Evolutionary conservation across 441 rosid genomes (phyloP).

Genomic region (Croton setiger): DNA sequence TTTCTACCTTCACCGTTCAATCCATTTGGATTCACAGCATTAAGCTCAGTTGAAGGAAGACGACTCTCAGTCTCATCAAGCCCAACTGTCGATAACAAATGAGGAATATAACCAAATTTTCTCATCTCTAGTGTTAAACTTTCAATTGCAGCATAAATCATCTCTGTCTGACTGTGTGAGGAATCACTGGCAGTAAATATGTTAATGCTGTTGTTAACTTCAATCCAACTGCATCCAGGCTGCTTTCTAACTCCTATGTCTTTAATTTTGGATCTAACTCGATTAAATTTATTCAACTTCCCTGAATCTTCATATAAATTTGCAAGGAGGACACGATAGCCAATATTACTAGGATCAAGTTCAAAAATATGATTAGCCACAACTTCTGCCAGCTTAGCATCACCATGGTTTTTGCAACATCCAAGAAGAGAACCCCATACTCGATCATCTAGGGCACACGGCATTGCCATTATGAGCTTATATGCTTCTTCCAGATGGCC

Average conservation of each 20-base stretch:
- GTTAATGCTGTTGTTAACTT: constrained; percentile 12
- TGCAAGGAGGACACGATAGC: constrained; percentile 5
- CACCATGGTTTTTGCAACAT: constrained; percentile 14
- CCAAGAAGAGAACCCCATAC: constrained; percentile 48
- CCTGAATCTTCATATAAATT: constrained; percentile 12
- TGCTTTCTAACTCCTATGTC: constrained; percentile 1
- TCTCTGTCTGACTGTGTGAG: not conserved
- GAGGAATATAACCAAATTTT: constrained; percentile 8
- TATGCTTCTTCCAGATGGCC: constrained; percentile 37
- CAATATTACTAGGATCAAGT: constrained; percentile 2
- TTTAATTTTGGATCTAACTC: not conserved
- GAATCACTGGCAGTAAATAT: constrained; percentile 4
- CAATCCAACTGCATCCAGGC: constrained; percentile 18
- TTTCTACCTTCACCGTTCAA: not conserved
- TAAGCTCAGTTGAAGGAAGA: too few species aligned
- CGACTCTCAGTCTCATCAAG: constrained; percentile 12
- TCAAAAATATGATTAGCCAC: constrained; percentile 10
- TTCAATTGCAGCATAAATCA: not conserved
- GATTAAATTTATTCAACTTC: constrained; percentile 2
- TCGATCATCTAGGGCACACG: constrained; percentile 32
- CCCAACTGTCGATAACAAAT: not conserved
- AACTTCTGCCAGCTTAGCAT: constrained; percentile 5
- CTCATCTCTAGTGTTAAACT: constrained; percentile 6
- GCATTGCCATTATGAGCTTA: constrained; percentile 40
- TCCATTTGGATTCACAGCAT: not conserved